These are phyloP conservation scores for Emergomyces pasteurianus DNA, from an alignment of 2,329 filamentous ascomycete species.

Conservation along the genomic window DNA sequence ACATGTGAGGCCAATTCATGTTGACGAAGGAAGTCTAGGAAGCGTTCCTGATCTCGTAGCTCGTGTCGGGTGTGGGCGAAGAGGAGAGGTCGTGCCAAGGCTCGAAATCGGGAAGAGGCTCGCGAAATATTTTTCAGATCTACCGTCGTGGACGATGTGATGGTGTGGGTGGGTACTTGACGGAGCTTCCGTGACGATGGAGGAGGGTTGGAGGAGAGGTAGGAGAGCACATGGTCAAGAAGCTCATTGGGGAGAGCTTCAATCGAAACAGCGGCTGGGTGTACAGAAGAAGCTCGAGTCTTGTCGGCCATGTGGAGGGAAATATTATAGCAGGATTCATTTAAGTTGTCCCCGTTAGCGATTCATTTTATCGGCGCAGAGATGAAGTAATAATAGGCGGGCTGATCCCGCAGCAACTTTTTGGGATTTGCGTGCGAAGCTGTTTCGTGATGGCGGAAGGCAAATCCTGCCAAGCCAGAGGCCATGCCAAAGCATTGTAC, in stretches of 20 bases:
- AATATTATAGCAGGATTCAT: background rate
- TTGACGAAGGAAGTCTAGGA: conserved; percentile 27
- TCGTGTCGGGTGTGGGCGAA: conserved; percentile 44
- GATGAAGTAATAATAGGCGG: background rate
- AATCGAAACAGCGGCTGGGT: conserved; percentile 7
- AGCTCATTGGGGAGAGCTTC: conserved; percentile 49
- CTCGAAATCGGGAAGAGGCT: conserved; percentile 44
- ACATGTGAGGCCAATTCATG: conserved; percentile 29
- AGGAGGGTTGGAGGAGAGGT: conserved; percentile 41
- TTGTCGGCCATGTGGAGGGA: background rate
- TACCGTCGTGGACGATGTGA: conserved; percentile 28
- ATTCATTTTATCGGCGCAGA: background rate
- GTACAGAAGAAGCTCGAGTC: background rate
- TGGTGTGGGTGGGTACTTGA: conserved; percentile 36
- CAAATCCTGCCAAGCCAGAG: too few species aligned
- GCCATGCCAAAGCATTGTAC: too few species aligned
- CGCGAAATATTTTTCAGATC: conserved; percentile 45
- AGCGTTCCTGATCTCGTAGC: conserved; percentile 21
- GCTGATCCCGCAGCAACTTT: background rate
- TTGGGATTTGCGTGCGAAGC: background rate
- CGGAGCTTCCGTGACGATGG: conserved; percentile 37
- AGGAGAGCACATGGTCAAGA: conserved; percentile 44
- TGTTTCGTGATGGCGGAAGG: background rate
- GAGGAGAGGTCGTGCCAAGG: conserved; percentile 41
- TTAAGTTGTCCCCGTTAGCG: background rate